A percentile compares a stretch with the other conserved stretches of the same genome.
Evolutionary conservation across 345 rosid species (phyloP).

Genomic region (Eucalyptus pauciflora): DNA sequence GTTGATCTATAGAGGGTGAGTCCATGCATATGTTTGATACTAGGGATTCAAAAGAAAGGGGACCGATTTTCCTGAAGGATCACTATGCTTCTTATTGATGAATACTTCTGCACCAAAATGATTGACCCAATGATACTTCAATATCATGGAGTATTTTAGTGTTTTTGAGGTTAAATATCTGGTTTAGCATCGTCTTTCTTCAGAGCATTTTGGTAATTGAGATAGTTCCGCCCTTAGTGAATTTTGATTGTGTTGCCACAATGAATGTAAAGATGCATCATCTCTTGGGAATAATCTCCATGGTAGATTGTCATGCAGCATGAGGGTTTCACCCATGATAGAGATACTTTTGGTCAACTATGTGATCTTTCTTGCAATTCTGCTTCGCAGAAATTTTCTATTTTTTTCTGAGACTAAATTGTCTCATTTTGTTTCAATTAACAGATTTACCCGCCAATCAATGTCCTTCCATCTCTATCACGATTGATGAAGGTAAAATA

Average conservation of each 20-base stretch:
- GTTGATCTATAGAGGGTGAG: not conserved
- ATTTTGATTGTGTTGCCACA: not conserved
- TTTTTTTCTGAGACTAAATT: not conserved
- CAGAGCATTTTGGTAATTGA: not conserved
- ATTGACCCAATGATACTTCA: not conserved
- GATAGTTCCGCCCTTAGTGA: not conserved
- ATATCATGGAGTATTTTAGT: not conserved
- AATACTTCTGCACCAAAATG: not conserved
- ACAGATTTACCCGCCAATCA: slow-evolving; percentile 97
- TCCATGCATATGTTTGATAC: not conserved
- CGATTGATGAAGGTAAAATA: slow-evolving; percentile 87
- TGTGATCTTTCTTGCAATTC: not conserved
- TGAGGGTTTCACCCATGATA: not conserved
- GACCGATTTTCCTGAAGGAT: not conserved
- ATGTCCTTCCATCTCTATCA: slow-evolving; percentile 96
- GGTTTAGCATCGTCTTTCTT: not conserved
- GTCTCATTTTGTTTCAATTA: not conserved
- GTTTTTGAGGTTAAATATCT: not conserved
- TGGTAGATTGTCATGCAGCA: not conserved
- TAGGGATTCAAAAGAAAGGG: not conserved
- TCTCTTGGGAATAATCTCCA: not conserved
- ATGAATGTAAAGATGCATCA: not conserved
- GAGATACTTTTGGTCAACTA: not conserved
- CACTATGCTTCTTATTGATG: not conserved
- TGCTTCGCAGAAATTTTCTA: not conserved